Evolutionary conservation across 148 eudicot species (phyloP).

Genomic region (Oxyria digyna): DNA sequence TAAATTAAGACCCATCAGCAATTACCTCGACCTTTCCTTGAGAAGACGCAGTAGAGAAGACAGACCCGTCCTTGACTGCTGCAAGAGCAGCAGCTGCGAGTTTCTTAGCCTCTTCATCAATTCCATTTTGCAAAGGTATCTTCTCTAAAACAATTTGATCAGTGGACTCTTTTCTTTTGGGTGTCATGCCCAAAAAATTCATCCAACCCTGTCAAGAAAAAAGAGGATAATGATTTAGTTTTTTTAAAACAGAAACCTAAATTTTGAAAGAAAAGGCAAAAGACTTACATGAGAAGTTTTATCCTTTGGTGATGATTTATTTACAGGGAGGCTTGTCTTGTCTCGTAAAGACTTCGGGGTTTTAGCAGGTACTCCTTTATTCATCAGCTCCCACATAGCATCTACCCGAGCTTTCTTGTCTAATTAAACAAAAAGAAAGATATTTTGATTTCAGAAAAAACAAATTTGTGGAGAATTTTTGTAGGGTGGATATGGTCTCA

Average conservation of each 20-base stretch:
- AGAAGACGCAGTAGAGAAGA: slow-evolving; percentile 32
- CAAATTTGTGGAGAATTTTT: not conserved
- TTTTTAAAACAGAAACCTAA: not conserved
- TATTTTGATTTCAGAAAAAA: not conserved
- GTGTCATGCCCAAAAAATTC: no score
- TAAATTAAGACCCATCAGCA: not conserved
- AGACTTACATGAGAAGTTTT: slow-evolving; percentile 33
- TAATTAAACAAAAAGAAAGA: slow-evolving; percentile 20
- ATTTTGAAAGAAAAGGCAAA: not conserved
- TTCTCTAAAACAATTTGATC: no score
- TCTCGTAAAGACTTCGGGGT: slow-evolving; percentile 44
- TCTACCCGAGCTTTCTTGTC: slow-evolving; percentile 76
- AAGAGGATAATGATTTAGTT: not conserved
- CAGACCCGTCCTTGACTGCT: slow-evolving; percentile 61
- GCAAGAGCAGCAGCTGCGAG: slow-evolving; percentile 86
- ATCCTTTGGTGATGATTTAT: slow-evolving; percentile 24
- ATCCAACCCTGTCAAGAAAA: slow-evolving; percentile 55
- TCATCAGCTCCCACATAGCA: slow-evolving; percentile 88
- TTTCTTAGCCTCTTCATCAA: no score
- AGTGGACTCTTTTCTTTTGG: no score
- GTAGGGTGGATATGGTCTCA: slow-evolving; percentile 11
- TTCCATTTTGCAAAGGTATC: no score
- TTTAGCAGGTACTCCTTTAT: slow-evolving; percentile 67
- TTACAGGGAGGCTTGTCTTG: slow-evolving; percentile 22
- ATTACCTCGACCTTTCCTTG: slow-evolving; percentile 69